These are phyloP conservation scores for Porcisia deanei DNA, from an alignment of 208 protist species.

Conservation along the genomic window DNA sequence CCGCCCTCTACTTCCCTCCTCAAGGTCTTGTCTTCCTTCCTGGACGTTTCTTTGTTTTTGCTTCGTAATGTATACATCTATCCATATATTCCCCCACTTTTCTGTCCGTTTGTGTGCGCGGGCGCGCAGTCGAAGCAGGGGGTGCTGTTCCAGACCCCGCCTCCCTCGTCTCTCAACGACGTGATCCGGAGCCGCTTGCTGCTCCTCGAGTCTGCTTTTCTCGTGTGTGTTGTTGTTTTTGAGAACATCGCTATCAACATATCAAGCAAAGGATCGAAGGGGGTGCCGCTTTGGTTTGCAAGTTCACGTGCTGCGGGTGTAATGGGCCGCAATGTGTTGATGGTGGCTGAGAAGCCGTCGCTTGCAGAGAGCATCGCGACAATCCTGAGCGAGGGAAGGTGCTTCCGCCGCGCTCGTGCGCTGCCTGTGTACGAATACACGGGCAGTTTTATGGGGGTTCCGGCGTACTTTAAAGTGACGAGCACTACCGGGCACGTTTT, in stretches of 20 bases:
- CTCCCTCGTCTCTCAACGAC: background rate
- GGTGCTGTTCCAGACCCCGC: background rate
- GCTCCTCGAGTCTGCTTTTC: background rate
- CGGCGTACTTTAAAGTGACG: constrained; percentile 86
- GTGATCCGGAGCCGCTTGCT: background rate
- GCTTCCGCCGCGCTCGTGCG: constrained; percentile 61
- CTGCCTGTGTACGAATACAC: constrained; percentile 89
- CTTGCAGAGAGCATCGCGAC: constrained; percentile 90
- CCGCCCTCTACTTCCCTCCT: background rate
- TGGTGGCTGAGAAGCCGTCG: constrained; percentile 96
- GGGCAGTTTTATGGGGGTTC: constrained; percentile 60
- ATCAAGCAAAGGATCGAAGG: background rate
- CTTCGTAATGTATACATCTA: background rate
- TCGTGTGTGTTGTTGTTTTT: background rate
- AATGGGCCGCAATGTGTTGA: constrained; percentile 79
- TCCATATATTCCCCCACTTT: background rate
- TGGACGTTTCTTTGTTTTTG: background rate
- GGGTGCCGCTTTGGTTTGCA: background rate
- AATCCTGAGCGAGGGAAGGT: constrained; percentile 84
- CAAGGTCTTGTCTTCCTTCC: background rate
- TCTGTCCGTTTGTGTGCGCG: background rate
- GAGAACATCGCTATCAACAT: background rate
- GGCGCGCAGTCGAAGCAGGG: background rate
- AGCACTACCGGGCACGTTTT: constrained; percentile 93
- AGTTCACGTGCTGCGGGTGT: background rate